Percentiles rank a stretch among this genome's conserved stretches.
These are phyloP conservation scores for Haematococcus sp. DNA, from an alignment of 139 green algal species.

Conservation along the genomic window DNA sequence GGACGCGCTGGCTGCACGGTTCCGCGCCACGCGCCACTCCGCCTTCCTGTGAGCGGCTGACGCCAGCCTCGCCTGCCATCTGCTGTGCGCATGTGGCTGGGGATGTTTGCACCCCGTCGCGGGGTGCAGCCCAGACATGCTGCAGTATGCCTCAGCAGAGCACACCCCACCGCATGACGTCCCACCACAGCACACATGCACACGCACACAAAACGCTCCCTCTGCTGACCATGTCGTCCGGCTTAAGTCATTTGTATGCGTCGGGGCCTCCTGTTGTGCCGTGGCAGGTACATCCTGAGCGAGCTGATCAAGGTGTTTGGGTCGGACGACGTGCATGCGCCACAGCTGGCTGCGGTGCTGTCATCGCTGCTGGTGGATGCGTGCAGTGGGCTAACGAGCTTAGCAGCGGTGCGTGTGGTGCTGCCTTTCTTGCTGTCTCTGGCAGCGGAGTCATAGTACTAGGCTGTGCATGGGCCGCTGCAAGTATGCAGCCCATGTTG, in stretches of 20 bases:
- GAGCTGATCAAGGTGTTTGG: slow-evolving; percentile 84
- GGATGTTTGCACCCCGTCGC: too few relatives aligned
- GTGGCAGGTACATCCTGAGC: slow-evolving; percentile 62
- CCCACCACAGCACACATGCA: too few relatives aligned
- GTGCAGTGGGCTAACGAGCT: slow-evolving; percentile 12
- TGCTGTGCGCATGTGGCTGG: too few relatives aligned
- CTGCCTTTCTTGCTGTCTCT: not conserved
- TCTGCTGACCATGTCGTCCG: not conserved
- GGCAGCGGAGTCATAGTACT: not conserved
- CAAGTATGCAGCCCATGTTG: not conserved
- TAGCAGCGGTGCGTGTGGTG: not conserved
- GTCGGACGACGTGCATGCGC: slow-evolving; percentile 34
- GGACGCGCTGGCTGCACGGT: slow-evolving; percentile 54
- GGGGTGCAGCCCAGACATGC: too few relatives aligned
- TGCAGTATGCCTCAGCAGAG: too few relatives aligned
- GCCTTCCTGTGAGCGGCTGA: slow-evolving; percentile 66
- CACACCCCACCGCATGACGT: too few relatives aligned
- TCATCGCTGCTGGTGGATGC: slow-evolving; percentile 42
- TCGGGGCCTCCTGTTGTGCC: not conserved
- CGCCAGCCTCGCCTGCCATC: too few relatives aligned
- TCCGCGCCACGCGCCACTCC: slow-evolving; percentile 56
- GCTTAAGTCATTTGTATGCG: not conserved
- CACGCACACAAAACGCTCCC: too few relatives aligned
- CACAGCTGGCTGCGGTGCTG: slow-evolving; percentile 53
- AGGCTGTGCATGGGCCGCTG: not conserved